A percentile compares a stretch with the other conserved stretches of the same genome.
phyloP scores from a whole-genome alignment of 345 rosid species.

The Eutrema japonicum region DNA sequence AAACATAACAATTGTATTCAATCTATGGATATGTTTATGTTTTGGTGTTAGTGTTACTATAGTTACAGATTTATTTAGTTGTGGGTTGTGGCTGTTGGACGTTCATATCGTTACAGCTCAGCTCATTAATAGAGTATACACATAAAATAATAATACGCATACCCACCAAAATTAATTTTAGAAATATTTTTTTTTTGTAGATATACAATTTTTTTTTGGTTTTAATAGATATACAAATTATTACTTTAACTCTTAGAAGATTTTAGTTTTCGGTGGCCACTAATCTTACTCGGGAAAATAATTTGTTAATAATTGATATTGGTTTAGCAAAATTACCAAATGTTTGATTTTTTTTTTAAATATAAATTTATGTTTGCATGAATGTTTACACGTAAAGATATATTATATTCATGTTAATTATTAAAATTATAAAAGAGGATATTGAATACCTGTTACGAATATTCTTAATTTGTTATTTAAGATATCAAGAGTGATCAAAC shows the following conservation, averaged over 20 bases:
- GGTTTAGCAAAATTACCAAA: neutral
- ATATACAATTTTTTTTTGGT: too few species aligned
- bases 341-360: neutral
- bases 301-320: neutral
- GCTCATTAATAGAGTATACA: too few species aligned
- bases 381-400: neutral
- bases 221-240: too few species aligned
- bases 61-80: neutral
- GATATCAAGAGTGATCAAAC: too few species aligned
- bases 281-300: neutral
- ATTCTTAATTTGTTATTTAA: too few species aligned
- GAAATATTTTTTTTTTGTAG: too few species aligned
- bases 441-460: too few species aligned
- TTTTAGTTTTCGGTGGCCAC: neutral
- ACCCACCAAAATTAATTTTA: too few species aligned
- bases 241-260: neutral
- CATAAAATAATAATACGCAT: too few species aligned
- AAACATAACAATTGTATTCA: neutral
- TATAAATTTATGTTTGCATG: neutral
- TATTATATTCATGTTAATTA: neutral
- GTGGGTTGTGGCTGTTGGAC: conserved; percentile 1
- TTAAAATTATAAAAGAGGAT: too few species aligned
- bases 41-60: neutral
- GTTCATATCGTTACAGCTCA: conserved; percentile 21
- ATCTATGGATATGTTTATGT: neutral